These are phyloP conservation scores for Teunomyces tritomae DNA, from an alignment of 805 yeast genomes.

Conservation along the genomic window DNA sequence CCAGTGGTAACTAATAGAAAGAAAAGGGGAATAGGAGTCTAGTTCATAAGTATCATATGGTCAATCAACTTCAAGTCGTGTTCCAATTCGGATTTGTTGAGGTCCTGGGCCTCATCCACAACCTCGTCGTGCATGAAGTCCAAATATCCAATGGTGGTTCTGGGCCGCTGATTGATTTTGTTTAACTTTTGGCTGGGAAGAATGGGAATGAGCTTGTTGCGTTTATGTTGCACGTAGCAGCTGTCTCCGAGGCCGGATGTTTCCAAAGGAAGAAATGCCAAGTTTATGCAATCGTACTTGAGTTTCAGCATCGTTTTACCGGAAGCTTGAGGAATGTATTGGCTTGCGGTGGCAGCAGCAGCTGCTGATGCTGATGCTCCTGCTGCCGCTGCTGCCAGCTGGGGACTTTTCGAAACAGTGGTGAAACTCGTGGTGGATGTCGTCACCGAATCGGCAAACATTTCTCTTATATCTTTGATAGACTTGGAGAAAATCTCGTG, in stretches of 20 bases:
- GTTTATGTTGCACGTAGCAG: neutral
- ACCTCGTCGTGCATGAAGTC: slow-evolving; percentile 2
- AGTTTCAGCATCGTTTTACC: neutral
- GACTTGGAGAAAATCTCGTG: slow-evolving; percentile 22
- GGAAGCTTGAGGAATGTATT: neutral
- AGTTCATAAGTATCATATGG: slow-evolving; percentile 5
- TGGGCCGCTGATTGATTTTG: neutral
- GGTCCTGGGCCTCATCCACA: slow-evolving; percentile 1
- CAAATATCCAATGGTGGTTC: neutral
- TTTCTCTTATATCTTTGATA: slow-evolving; percentile 21
- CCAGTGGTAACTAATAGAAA: neutral
- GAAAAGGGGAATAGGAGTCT: neutral
- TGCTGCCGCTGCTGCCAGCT: neutral
- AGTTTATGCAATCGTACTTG: slow-evolving; percentile 14
- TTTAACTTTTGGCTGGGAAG: slow-evolving; percentile 6
- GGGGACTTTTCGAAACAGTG: neutral
- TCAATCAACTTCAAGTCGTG: slow-evolving; percentile 13
- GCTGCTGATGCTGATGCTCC: neutral
- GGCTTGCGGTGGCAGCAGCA: neutral
- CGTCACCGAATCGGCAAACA: slow-evolving; percentile 15
- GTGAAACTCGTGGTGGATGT: slow-evolving; percentile 2
- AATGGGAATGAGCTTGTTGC: slow-evolving; percentile 3
- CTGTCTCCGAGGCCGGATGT: slow-evolving; percentile 1
- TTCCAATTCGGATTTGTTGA: slow-evolving; percentile 6
- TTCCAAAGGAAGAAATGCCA: slow-evolving; percentile 10